Evolutionary conservation across 2,329 filamentous ascomycete species (phyloP).

Genomic region (Didymellaceae sp.): DNA sequence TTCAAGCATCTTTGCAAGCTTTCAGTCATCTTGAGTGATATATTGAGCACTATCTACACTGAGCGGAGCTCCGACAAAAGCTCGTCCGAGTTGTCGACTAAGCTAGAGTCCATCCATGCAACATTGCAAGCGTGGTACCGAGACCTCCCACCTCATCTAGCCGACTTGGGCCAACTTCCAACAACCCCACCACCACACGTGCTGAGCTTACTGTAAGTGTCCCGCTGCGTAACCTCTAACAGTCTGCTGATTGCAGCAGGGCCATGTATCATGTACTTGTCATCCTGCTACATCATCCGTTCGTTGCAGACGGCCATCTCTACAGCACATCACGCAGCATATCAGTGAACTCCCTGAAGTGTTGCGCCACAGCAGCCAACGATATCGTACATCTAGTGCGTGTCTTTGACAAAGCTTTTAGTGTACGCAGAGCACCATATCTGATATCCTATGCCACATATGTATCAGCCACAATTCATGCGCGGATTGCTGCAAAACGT

Average conservation of each 20-base stretch:
- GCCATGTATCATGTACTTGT: conserved; percentile 59
- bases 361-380: conserved; percentile 55
- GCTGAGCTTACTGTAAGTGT: conserved; percentile 33
- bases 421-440: conserved; percentile 58
- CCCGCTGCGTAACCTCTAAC: background rate
- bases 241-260: conserved; percentile 16
- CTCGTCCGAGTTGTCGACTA: conserved; percentile 45
- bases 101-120: conserved; percentile 49
- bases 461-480: conserved; percentile 61
- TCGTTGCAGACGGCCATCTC: conserved; percentile 59
- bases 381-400: conserved; percentile 55
- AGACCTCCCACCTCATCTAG: conserved; percentile 53
- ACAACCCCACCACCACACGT: conserved; percentile 48
- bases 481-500: conserved; percentile 56
- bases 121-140: conserved; percentile 54
- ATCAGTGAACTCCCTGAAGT: conserved; percentile 53
- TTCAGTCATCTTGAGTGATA: conserved; percentile 55
- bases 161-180: conserved; percentile 40
- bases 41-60: conserved; percentile 47
- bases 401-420: conserved; percentile 55
- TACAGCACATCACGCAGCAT: conserved; percentile 51
- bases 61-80: conserved; percentile 45
- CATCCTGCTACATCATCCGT: conserved; percentile 62
- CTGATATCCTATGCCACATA: conserved; percentile 64
- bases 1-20: conserved; percentile 54